Conservation (phyloP, 1,139 yeast species). For the Lodderomyces metapsilosis region DNA sequence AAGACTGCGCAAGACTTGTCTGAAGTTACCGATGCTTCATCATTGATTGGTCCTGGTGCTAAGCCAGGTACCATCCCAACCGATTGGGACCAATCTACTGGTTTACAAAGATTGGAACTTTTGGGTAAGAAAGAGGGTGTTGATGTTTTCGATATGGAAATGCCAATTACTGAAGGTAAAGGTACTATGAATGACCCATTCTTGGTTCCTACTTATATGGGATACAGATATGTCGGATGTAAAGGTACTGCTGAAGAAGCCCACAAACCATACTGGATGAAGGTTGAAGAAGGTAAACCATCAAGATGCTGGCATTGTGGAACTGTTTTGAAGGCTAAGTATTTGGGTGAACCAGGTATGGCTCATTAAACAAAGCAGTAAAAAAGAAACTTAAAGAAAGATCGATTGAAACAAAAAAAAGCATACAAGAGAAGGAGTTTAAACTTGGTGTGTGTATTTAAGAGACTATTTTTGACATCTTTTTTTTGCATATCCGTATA, state of each 20-base stretch:
- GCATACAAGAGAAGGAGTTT: not conserved
- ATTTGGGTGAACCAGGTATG: constrained; percentile 78
- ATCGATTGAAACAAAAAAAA: not conserved
- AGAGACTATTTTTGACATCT: not conserved
- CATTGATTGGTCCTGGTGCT: constrained; percentile 91
- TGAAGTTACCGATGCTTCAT: constrained; percentile 78
- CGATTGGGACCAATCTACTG: constrained; percentile 95
- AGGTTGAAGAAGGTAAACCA: constrained; percentile 77
- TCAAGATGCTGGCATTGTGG: constrained; percentile 99
- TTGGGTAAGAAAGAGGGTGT: constrained; percentile 95
- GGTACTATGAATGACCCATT: constrained; percentile 91
- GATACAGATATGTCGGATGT: constrained; percentile 95
- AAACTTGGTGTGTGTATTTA: constrained; percentile 2
- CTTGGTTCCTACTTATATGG: constrained; percentile 86
- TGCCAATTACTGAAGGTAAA: constrained; percentile 80
- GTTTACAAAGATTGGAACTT: constrained; percentile 94
- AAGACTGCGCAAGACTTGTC: constrained; percentile 68
- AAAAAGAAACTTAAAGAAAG: constrained; percentile 5
- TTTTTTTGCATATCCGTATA: constrained; percentile 1
- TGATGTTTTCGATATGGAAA: constrained; percentile 89
- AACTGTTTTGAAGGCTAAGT: constrained; percentile 85
- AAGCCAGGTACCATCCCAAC: constrained; percentile 81
- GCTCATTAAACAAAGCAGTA: constrained; percentile 37
- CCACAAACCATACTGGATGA: constrained; percentile 91
- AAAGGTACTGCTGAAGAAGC: constrained; percentile 87